phyloP scores from a whole-genome alignment of 1,139 yeast species.

The Magnusiomyces sp. region DNA sequence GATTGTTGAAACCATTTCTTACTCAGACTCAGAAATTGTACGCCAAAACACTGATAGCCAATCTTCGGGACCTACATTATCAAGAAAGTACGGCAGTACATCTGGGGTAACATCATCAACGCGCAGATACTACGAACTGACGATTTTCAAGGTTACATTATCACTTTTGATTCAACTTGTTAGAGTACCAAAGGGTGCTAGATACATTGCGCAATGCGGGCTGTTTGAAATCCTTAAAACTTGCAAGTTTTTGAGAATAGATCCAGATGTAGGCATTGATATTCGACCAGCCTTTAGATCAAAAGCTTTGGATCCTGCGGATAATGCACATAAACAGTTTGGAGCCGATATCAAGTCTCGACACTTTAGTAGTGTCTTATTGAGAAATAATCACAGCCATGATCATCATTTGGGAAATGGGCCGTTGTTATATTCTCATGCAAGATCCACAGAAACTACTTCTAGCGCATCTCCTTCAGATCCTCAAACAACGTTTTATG shows the following conservation, averaged over 20 bases:
- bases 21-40: conserved; percentile 56
- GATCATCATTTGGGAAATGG: background rate
- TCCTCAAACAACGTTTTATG: conserved; percentile 39
- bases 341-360: background rate
- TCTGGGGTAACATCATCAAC: conserved; percentile 20
- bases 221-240: conserved; percentile 50
- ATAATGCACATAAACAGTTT: background rate
- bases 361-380: background rate
- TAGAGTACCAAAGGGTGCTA: conserved; percentile 68
- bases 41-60: conserved; percentile 2
- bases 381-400: conserved; percentile 17
- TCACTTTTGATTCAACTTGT: conserved; percentile 67
- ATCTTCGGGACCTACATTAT: too few relatives aligned
- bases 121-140: conserved; percentile 47
- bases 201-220: conserved; percentile 65
- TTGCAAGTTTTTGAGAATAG: conserved; percentile 52
- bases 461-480: background rate
- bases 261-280: conserved; percentile 72
- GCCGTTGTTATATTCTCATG: background rate
- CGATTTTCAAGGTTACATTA: conserved; percentile 65
- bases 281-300: conserved; percentile 19
- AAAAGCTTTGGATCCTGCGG: background rate
- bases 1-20: conserved; percentile 47
- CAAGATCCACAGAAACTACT: background rate
- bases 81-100: too few relatives aligned